Evolutionary conservation across 208 protist species (phyloP).

Genomic region (Trypanosoma platydactyli): DNA sequence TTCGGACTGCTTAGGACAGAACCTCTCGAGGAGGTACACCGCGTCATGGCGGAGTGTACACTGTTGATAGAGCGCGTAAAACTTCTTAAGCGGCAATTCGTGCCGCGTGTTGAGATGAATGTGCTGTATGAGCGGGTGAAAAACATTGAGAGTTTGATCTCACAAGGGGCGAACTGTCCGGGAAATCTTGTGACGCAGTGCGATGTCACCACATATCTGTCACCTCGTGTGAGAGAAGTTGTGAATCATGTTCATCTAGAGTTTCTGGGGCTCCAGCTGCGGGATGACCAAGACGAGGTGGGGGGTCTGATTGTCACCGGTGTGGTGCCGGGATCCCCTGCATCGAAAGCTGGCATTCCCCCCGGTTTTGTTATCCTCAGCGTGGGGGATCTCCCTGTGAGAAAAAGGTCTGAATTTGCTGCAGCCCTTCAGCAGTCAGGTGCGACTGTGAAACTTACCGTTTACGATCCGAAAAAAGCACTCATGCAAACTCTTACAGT

Average conservation of each 20-base stretch:
- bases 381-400: slow-evolving; percentile 38
- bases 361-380: slow-evolving; percentile 55
- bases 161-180: background rate
- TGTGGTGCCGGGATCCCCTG: slow-evolving; percentile 34
- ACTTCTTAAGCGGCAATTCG: slow-evolving; percentile 30
- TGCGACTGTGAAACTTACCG: slow-evolving; percentile 39
- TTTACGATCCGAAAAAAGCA: slow-evolving; percentile 48
- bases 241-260: background rate
- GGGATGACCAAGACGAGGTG: slow-evolving; percentile 19
- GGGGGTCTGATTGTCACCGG: slow-evolving; percentile 45
- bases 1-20: slow-evolving; percentile 29
- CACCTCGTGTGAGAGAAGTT: background rate
- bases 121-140: slow-evolving; percentile 33
- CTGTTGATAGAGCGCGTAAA: slow-evolving; percentile 37
- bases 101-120: slow-evolving; percentile 32
- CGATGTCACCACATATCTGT: background rate
- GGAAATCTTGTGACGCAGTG: background rate
- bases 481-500: slow-evolving; percentile 43
- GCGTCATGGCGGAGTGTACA: slow-evolving; percentile 27
- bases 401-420: slow-evolving; percentile 27
- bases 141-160: background rate
- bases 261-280: slow-evolving; percentile 1
- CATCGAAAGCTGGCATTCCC: slow-evolving; percentile 25
- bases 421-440: slow-evolving; percentile 28
- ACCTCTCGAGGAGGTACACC: slow-evolving; percentile 34